Base-by-base conservation (phyloP, 2,329 filamentous ascomycete species). In the Phialophora tarda region DNA sequence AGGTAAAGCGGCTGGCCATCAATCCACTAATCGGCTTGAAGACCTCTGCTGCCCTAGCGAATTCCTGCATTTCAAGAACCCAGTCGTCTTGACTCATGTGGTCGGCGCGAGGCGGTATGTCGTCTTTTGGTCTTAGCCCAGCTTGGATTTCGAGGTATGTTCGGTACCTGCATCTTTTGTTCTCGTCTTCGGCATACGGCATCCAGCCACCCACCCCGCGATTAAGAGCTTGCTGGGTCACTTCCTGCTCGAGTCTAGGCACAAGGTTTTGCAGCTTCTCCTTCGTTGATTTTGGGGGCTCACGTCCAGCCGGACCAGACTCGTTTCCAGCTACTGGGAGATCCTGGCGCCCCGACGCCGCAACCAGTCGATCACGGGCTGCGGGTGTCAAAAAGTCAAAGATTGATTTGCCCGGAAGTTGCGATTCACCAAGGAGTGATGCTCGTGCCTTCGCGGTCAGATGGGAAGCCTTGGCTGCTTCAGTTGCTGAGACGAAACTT, bases 1-100 rank as follows among this genome's bases (percentile, higher is more conserved):
- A 89, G 0, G 93, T 97, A 76, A 99, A 99, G 0, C 94, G 89
- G 23, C 91, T 92, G 17, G 94, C 95, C 92, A 99, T 98, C 69
- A 92, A 84, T 0, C 93, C 93, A 1, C 91, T 92, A 80, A 96
- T 91, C 0, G 95, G 95, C 76, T 91, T 94, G 82, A 98, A 99
- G 23, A 98, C 88, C 71, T 88, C 82, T 0, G 89, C 89, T 4
- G 89, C 89, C 63, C 88, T 86, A 12, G 86, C 82, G 74, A 97
- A 97, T 74, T 99, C 88, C 54, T 84, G 82, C 62, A 97, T 82
- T 77, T 99, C 95, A 64, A 88, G 88, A 38, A 89, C 77, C 88
- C 91, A 97, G 59, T 95, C 91, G 48, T 92, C 88, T 24, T 85
- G 85, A 5, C 82, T 85, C 62, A 82, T 80, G 0, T 79, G 80